Evolutionary conservation across 176 grass and related monocot genomes (phyloP).

Genomic region (Triticum dicoccoides): DNA sequence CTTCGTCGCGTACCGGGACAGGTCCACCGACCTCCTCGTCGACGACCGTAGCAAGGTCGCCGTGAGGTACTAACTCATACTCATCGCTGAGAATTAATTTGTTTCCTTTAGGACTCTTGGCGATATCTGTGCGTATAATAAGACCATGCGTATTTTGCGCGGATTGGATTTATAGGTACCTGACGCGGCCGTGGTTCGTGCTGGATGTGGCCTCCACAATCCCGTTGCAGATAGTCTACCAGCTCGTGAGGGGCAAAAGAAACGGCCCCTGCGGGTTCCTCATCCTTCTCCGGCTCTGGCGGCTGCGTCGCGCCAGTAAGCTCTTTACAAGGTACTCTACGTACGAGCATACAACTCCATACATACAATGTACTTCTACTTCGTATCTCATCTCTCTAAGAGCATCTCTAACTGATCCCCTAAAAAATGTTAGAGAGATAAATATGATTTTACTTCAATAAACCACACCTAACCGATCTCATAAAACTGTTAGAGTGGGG

Average conservation of each 20-base stretch:
- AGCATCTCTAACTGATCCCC: too few species aligned
- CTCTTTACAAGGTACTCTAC: conserved; percentile 40
- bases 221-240: conserved; percentile 47
- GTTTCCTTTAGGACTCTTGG: background rate
- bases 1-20: conserved; percentile 62
- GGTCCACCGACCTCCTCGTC: conserved; percentile 45
- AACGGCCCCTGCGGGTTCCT: conserved; percentile 29
- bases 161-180: conserved; percentile 10
- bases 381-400: too few species aligned
- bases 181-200: conserved; percentile 33
- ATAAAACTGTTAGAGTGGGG: too few species aligned
- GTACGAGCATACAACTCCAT: background rate
- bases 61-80: conserved; percentile 8
- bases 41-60: conserved; percentile 51
- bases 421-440: too few species aligned
- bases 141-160: background rate
- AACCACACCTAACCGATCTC: too few species aligned
- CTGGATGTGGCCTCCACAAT: conserved; percentile 62
- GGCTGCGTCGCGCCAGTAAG: conserved; percentile 42
- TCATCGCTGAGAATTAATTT: background rate
- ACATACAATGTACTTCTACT: too few species aligned
- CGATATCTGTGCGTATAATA: background rate
- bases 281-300: conserved; percentile 58
- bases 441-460: too few species aligned
- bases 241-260: conserved; percentile 18